A percentile compares a stretch with the other conserved stretches of the same genome.
Conservation (phyloP, 176 grass and related monocot species). For the Avena atlantica region DNA sequence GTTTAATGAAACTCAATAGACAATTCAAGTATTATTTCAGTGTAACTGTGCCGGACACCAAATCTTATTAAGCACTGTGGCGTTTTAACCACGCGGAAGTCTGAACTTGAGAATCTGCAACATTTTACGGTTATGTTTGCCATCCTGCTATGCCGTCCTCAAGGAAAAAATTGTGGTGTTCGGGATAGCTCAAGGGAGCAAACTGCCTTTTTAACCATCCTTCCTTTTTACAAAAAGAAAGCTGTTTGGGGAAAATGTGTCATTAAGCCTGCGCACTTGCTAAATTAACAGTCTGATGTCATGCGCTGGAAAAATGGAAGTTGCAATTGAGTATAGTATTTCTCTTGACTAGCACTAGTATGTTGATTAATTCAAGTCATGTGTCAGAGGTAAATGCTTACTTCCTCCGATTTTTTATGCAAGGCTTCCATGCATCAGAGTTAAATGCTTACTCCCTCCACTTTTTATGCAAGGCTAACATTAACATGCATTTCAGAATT, state of each 20-base stretch:
- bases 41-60: background rate
- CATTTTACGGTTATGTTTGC: slow-evolving; percentile 18
- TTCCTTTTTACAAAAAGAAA: slow-evolving; percentile 9
- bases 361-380: slow-evolving; percentile 1
- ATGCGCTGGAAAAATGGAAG: slow-evolving; percentile 12
- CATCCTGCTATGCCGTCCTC: slow-evolving; percentile 5
- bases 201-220: background rate
- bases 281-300: background rate
- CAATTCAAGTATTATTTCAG: slow-evolving; percentile 37
- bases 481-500: slow-evolving; percentile 1
- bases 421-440: background rate
- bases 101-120: background rate
- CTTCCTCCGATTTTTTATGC: background rate
- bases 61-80: background rate
- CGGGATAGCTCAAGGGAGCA: background rate
- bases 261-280: background rate
- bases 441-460: slow-evolving; percentile 1
- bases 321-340: slow-evolving; percentile 17
- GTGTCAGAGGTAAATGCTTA: slow-evolving; percentile 15
- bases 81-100: slow-evolving; percentile 4
- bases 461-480: background rate
- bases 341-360: background rate
- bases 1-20: background rate
- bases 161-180: background rate
- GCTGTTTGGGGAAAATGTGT: background rate